phyloP scores from a whole-genome alignment of 805 yeast species.

The Blastobotrys attinorum region DNA sequence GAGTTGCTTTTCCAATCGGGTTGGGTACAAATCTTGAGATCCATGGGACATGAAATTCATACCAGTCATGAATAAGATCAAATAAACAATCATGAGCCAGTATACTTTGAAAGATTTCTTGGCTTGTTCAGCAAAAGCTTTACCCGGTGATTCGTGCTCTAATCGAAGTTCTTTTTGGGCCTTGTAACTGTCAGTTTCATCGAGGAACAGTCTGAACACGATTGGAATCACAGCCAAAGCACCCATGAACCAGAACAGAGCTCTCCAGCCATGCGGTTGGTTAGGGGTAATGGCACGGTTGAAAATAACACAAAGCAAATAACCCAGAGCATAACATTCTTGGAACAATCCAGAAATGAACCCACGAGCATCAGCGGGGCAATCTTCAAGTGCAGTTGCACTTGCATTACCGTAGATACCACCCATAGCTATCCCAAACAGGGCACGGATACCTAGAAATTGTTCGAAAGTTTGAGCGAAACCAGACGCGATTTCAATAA shows the following conservation, averaged over 20 bases:
- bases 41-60: constrained; percentile 70
- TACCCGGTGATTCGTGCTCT: constrained; percentile 13
- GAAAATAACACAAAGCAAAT: constrained; percentile 56
- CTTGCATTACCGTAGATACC: constrained; percentile 61
- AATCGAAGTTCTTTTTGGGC: constrained; percentile 24
- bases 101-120: constrained; percentile 37
- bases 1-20: constrained; percentile 49
- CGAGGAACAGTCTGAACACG: constrained; percentile 47
- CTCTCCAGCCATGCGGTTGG: constrained; percentile 53
- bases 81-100: constrained; percentile 54
- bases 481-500: constrained; percentile 58
- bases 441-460: constrained; percentile 53
- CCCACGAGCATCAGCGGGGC: constrained; percentile 53
- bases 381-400: constrained; percentile 60
- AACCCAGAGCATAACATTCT: constrained; percentile 73
- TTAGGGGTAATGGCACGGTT: constrained; percentile 49
- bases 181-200: constrained; percentile 51
- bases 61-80: constrained; percentile 56
- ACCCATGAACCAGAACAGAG: constrained; percentile 68
- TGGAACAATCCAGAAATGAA: constrained; percentile 64
- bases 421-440: constrained; percentile 67
- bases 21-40: constrained; percentile 66
- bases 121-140: constrained; percentile 25
- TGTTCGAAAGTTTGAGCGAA: constrained; percentile 51
- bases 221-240: constrained; percentile 55